phyloP scores from a whole-genome alignment of 352 stramenopile genomes.

The Pythium coloratum region DNA sequence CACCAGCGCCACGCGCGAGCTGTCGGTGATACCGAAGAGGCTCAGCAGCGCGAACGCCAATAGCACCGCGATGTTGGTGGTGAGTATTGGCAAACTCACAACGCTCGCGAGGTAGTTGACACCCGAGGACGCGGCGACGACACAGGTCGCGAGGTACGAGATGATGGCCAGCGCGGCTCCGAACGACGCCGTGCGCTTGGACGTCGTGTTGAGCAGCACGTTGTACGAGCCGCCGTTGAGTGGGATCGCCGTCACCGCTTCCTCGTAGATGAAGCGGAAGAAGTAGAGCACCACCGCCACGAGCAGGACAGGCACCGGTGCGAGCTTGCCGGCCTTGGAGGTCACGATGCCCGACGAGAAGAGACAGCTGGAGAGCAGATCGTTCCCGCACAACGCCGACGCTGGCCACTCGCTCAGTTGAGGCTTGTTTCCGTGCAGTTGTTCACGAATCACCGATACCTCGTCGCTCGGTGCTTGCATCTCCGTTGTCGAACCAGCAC shows the following conservation, averaged over 20 bases:
- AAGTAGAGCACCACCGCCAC: conserved; percentile 88
- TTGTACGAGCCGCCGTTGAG: conserved; percentile 97
- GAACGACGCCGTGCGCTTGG: conserved; percentile 91
- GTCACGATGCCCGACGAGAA: conserved; percentile 87
- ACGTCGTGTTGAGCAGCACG: conserved; percentile 95
- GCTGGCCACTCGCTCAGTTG: conserved; percentile 85
- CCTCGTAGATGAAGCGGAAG: conserved; percentile 94
- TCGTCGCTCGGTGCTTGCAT: conserved; percentile 13
- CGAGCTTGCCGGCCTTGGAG: conserved; percentile 89
- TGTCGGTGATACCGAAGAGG: conserved; percentile 92
- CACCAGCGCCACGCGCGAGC: conserved; percentile 85
- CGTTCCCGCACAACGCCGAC: conserved; percentile 95
- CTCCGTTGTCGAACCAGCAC: conserved; percentile 10
- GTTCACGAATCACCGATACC: conserved; percentile 8
- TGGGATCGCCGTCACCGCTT: conserved; percentile 92
- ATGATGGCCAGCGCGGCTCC: conserved; percentile 93
- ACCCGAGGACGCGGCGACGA: conserved; percentile 85
- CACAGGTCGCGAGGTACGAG: conserved; percentile 94
- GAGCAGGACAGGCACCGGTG: conserved; percentile 85
- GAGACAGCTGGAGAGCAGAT: conserved; percentile 93
- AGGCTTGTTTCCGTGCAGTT: conserved; percentile 22
- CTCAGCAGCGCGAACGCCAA: conserved; percentile 92
- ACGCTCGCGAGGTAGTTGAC: conserved; percentile 77
- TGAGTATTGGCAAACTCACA: conserved; percentile 61
- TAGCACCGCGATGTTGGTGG: conserved; percentile 76